Evolutionary conservation across 345 rosid genomes (phyloP).

Genomic region (Linum tenue): DNA sequence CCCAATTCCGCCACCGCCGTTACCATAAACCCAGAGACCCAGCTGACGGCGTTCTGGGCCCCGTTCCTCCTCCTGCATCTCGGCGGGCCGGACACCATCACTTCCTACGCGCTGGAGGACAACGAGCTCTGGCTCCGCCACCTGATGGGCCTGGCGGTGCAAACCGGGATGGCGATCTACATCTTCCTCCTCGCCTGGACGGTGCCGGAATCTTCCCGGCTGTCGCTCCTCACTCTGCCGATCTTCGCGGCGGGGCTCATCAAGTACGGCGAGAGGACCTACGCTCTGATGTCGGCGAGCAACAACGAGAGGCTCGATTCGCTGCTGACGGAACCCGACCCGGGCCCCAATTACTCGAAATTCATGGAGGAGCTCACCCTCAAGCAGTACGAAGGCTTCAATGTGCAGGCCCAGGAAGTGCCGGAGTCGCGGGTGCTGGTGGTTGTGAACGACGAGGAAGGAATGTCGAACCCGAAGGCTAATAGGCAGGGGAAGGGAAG

Average conservation of each 20-base stretch:
- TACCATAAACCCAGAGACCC: neutral
- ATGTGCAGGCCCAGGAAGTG: neutral
- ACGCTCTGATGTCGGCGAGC: slow-evolving; percentile 35
- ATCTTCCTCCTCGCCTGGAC: slow-evolving; percentile 25
- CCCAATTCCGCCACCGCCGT: neutral
- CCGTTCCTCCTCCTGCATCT: slow-evolving; percentile 28
- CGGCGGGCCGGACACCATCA: slow-evolving; percentile 24
- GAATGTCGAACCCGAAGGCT: neutral
- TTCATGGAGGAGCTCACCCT: slow-evolving; percentile 12
- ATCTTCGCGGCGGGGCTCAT: slow-evolving; percentile 30
- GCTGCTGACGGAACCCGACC: slow-evolving; percentile 16
- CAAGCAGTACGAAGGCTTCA: slow-evolving; percentile 5
- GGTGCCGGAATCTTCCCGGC: neutral
- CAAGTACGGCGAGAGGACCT: slow-evolving; percentile 36
- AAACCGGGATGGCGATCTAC: slow-evolving; percentile 18
- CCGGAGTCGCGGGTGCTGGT: neutral
- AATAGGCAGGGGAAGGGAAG: too few species aligned
- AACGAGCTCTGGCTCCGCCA: slow-evolving; percentile 31
- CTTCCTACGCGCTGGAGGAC: slow-evolving; percentile 27
- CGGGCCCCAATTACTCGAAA: slow-evolving; percentile 23
- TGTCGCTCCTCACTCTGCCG: slow-evolving; percentile 16
- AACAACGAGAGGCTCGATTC: slow-evolving; percentile 23
- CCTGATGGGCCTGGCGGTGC: slow-evolving; percentile 12
- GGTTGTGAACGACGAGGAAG: neutral
- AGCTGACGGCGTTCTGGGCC: slow-evolving; percentile 22